Evolutionary conservation across 1,139 yeast genomes (phyloP), one percentile per base, ranked within the genome.

Genomic region (Suhomyces guaymorum): DNA sequence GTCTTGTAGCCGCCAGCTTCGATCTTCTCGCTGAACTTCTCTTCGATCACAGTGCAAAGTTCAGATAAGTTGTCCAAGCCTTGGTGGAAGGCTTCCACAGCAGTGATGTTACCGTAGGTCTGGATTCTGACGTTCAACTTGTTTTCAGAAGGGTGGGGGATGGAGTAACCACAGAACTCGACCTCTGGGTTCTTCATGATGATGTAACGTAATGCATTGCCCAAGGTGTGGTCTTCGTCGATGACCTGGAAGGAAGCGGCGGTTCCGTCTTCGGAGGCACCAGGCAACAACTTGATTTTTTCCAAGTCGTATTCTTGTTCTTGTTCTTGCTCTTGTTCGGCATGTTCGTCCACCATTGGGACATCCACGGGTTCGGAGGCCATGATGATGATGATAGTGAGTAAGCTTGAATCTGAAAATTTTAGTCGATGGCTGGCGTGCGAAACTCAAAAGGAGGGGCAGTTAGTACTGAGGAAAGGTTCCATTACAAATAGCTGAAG

Each of bases 111-210:
- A 31, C 94, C 97, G 55, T 89, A 90, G 1, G 98, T 94, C 63
- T 92, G 98, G 46, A 92, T 88, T 64, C 98, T 80, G 39, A 92
- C 60, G 65, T 94, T 89, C 64, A 92, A 68, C 51, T 86, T 84
- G 42, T 88, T 77, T 63, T 94, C 98, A 22, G 96, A 87, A 18
- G 98, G 98, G 63, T 92, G 98, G n/a, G 98, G 98, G 45, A 92
- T 94, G 32, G 97, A 87, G 66, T 92, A 92, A 39, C 98, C 98
- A 57, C 97, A 92, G 61, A 94, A 92, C 56, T 92, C 98, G 21
- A 92, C 97, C 49, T 89, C 95, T 24, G 97, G 96, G 64, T 92
- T 92, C 66, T 90, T 90, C 96, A 92, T 89, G 51, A 92, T 88
- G 55, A 92, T 80, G 61, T 89, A 90, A 58, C 97, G 80, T 41